Percentiles rank a stretch among this genome's conserved stretches.
These are phyloP conservation scores for Saccharum hybrid DNA, from an alignment of 202 grass and related monocot species.

Conservation along the genomic window DNA sequence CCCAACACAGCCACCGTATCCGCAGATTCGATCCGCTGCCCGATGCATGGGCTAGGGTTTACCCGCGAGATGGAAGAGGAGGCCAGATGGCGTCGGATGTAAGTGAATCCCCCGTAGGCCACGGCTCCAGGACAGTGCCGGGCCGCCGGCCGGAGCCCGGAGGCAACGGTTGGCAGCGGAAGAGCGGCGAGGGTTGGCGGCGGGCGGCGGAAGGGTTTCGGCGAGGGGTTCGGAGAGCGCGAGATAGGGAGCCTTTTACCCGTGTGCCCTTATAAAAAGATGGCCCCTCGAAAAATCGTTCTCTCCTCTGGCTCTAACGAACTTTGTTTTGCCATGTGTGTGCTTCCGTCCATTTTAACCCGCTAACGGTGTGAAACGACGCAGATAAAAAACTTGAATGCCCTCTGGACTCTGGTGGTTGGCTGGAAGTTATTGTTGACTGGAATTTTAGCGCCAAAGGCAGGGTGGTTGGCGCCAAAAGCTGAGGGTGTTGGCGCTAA, in stretches of 20 bases:
- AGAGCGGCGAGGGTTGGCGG: slow-evolving; percentile 13
- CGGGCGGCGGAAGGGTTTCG: slow-evolving; percentile 23
- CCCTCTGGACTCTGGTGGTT: too few species aligned
- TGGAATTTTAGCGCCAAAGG: too few species aligned
- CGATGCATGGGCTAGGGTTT: slow-evolving; percentile 43
- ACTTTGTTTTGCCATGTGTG: too few species aligned
- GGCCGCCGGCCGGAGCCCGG: neutral
- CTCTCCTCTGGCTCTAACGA: too few species aligned
- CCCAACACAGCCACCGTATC: slow-evolving; percentile 8
- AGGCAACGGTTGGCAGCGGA: slow-evolving; percentile 7
- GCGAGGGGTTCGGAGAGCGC: slow-evolving; percentile 28
- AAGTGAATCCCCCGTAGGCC: neutral
- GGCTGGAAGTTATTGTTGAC: too few species aligned
- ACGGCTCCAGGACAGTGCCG: neutral
- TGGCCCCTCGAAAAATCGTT: too few species aligned
- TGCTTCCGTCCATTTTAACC: too few species aligned
- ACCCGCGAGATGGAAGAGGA: slow-evolving; percentile 20
- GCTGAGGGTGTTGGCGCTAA: too few species aligned
- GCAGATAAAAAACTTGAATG: too few species aligned
- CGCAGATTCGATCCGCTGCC: slow-evolving; percentile 32
- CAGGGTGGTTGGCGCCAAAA: too few species aligned
- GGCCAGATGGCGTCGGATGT: neutral
- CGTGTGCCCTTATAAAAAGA: too few species aligned
- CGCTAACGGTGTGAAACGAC: too few species aligned
- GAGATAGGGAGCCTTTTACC: neutral